Conservation (phyloP, 225 moss, liverwort and hornwort genomes). For the Anthoceros angustus region DNA sequence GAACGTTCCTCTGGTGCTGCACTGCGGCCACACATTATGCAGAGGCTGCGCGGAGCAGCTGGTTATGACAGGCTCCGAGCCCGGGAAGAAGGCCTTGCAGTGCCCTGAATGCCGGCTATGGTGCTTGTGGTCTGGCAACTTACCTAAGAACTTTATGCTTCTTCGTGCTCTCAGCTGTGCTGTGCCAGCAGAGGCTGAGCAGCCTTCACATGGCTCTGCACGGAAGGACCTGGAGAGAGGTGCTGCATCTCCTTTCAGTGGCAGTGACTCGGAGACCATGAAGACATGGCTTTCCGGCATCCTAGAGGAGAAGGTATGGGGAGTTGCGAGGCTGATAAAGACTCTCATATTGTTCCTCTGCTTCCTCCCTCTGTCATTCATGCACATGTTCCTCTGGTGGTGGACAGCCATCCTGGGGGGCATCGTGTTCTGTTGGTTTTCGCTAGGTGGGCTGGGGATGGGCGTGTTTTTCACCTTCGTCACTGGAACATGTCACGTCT, state of each 20-base stretch:
- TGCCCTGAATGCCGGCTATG: not conserved
- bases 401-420: not conserved
- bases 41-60: not conserved
- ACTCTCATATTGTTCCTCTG: not conserved
- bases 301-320: not conserved
- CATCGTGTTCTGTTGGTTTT: not conserved
- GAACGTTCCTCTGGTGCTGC: not conserved
- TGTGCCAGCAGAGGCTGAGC: not conserved
- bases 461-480: conserved; percentile 3
- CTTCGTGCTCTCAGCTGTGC: conserved; percentile 3
- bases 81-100: not conserved
- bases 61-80: not conserved
- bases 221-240: not conserved
- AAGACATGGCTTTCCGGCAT: not conserved
- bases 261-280: not conserved
- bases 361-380: not conserved
- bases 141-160: not conserved
- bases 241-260: not conserved
- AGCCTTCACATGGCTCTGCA: not conserved
- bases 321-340: not conserved
- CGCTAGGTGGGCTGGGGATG: not conserved
- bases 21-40: conserved; percentile 2
- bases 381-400: not conserved
- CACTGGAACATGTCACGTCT: not conserved
- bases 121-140: not conserved